Conservation (phyloP, 2,329 filamentous ascomycete species). For the Apiospora kogelbergensis region DNA sequence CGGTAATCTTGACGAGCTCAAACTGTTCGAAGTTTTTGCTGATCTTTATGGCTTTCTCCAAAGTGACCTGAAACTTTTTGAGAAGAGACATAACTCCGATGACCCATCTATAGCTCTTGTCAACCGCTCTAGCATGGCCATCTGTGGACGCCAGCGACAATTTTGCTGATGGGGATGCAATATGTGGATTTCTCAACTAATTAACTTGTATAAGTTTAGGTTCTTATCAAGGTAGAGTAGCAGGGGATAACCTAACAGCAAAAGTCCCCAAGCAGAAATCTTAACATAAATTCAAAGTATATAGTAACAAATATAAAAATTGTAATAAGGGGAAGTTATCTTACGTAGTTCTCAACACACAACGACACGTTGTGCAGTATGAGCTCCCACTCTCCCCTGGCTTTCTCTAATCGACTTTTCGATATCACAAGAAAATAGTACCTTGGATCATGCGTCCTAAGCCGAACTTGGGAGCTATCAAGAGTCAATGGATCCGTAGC, state of each 20-base stretch:
- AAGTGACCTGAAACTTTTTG: background rate
- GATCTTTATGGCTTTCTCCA: background rate
- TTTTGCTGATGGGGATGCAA: background rate
- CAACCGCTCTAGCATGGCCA: background rate
- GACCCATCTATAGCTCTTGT: background rate
- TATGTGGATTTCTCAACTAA: background rate
- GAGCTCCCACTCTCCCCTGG: background rate
- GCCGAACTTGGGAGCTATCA: background rate
- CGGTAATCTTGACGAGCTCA: background rate
- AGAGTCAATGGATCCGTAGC: background rate
- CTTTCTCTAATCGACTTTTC: background rate
- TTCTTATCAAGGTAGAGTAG: too few relatives aligned
- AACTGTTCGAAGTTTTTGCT: background rate
- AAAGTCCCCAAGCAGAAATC: too few relatives aligned
- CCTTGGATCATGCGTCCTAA: background rate
- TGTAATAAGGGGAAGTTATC: background rate
- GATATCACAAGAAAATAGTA: background rate
- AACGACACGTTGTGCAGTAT: background rate
- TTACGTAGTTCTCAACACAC: background rate
- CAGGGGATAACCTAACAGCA: too few relatives aligned
- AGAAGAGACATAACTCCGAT: background rate
- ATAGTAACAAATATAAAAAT: too few relatives aligned
- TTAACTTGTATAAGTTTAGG: background rate
- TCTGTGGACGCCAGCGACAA: background rate
- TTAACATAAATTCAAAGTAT: too few relatives aligned